Evolutionary conservation across 768 basidiomycete genomes (phyloP).

Genomic region (Leccinellum luteum): DNA sequence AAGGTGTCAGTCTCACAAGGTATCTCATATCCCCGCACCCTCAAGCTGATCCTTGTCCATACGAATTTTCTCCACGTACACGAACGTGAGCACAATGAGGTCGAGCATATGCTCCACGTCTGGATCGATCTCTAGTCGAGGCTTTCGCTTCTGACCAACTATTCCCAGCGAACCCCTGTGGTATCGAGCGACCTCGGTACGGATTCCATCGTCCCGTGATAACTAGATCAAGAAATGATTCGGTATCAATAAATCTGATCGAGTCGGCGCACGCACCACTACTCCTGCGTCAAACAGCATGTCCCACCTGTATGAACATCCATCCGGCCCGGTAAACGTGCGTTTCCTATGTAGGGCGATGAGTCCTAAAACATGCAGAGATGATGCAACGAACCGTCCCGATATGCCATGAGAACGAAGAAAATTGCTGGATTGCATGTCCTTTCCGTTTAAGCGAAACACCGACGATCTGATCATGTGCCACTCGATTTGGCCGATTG

Average conservation of each 20-base stretch:
- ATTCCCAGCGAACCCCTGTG: constrained; percentile 18
- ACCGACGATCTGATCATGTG: no score
- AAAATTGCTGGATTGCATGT: no score
- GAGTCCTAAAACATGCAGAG: no score
- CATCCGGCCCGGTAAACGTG: no score
- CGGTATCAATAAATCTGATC: background rate
- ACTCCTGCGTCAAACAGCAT: background rate
- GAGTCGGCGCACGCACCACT: constrained; percentile 13
- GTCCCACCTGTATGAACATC: no score
- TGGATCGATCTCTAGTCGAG: constrained; percentile 20
- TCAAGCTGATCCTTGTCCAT: constrained; percentile 23
- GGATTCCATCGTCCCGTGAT: constrained; percentile 16
- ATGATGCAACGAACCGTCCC: no score
- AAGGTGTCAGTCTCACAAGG: constrained; percentile 1
- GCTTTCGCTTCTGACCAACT: constrained; percentile 14
- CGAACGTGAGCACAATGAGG: constrained; percentile 28
- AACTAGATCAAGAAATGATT: constrained; percentile 10
- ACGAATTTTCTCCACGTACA: constrained; percentile 33
- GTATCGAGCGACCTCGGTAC: constrained; percentile 20
- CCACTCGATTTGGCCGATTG: no score
- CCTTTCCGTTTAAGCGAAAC: no score
- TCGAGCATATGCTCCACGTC: constrained; percentile 26
- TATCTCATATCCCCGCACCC: background rate
- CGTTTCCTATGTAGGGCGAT: no score
- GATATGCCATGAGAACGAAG: no score